Evolutionary conservation across 23 red algal genomes (phyloP).

Genomic region (Gracilaria caudata): DNA sequence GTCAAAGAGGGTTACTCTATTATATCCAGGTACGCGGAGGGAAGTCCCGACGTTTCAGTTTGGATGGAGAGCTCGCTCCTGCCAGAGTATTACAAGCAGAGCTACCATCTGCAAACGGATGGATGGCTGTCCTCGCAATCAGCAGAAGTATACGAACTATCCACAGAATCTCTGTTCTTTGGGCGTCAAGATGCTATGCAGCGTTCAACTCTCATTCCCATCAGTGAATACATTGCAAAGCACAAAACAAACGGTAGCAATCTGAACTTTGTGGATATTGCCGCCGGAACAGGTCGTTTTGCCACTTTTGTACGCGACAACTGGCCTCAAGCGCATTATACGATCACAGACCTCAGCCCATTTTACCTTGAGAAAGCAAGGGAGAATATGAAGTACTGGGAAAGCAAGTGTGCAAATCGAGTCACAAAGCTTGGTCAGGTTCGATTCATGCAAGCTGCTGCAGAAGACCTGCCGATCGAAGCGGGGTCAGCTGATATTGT

Average conservation of each 20-base stretch:
- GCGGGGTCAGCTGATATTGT: slow-evolving; percentile 61
- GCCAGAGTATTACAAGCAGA: slow-evolving; percentile 73
- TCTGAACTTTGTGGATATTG: slow-evolving; percentile 26
- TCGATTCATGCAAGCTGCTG: slow-evolving; percentile 62
- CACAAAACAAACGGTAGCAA: neutral
- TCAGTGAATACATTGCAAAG: slow-evolving; percentile 21
- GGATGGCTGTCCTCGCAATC: slow-evolving; percentile 73
- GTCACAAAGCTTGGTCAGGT: neutral
- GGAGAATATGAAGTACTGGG: slow-evolving; percentile 52
- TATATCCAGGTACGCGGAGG: neutral
- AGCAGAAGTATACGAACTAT: slow-evolving; percentile 65
- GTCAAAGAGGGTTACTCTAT: neutral
- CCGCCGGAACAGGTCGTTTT: slow-evolving; percentile 61
- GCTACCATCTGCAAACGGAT: slow-evolving; percentile 84
- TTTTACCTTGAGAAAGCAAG: slow-evolving; percentile 80
- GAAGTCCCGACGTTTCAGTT: neutral
- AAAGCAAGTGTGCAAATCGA: neutral
- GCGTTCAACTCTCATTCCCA: slow-evolving; percentile 46
- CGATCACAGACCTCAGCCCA: slow-evolving; percentile 77
- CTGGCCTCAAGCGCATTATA: slow-evolving; percentile 19
- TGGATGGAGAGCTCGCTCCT: slow-evolving; percentile 20
- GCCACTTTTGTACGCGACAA: slow-evolving; percentile 68
- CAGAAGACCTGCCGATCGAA: slow-evolving; percentile 55
- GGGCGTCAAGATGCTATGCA: slow-evolving; percentile 84
- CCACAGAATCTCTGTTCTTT: slow-evolving; percentile 66